phyloP scores from a whole-genome alignment of 176 grass and related monocot genomes.

The Tuctoria greenei region DNA sequence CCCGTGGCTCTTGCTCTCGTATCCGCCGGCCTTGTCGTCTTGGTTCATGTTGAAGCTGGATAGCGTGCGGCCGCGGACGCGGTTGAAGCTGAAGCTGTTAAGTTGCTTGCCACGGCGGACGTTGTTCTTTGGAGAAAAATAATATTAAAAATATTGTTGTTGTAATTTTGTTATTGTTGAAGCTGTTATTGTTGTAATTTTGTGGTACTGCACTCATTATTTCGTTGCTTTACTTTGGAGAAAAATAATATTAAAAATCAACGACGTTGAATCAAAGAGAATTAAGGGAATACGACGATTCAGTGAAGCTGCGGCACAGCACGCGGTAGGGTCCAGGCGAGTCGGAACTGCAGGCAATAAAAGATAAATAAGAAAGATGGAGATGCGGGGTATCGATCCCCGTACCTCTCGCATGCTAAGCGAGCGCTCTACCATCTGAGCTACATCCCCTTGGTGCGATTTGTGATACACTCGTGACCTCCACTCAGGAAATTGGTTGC shows the following conservation, averaged over 20 bases:
- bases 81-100: constrained; percentile 47
- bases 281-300: not conserved
- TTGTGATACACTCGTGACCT: too few relatives aligned
- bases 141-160: too few relatives aligned
- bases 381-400: constrained; percentile 97
- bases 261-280: too few relatives aligned
- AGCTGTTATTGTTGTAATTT: not conserved
- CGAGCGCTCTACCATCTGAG: constrained; percentile 99
- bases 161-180: too few relatives aligned
- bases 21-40: too few relatives aligned
- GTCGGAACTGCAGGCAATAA: too few relatives aligned
- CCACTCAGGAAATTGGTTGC: too few relatives aligned
- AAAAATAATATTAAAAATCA: too few relatives aligned
- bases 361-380: constrained; percentile 16
- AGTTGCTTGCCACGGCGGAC: not conserved
- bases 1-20: rapidly evolving
- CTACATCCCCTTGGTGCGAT: constrained; percentile 97
- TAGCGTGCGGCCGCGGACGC: constrained; percentile 6
- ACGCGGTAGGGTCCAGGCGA: too few relatives aligned
- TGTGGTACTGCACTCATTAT: not conserved
- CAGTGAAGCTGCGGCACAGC: not conserved
- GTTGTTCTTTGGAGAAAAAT: too few relatives aligned
- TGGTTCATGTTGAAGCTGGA: constrained; percentile 54
- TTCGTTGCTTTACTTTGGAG: not conserved
- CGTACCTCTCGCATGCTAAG: constrained; percentile 99